Conservation (phyloP, 768 basidiomycete genomes). For the Gymnopilus dilepis region DNA sequence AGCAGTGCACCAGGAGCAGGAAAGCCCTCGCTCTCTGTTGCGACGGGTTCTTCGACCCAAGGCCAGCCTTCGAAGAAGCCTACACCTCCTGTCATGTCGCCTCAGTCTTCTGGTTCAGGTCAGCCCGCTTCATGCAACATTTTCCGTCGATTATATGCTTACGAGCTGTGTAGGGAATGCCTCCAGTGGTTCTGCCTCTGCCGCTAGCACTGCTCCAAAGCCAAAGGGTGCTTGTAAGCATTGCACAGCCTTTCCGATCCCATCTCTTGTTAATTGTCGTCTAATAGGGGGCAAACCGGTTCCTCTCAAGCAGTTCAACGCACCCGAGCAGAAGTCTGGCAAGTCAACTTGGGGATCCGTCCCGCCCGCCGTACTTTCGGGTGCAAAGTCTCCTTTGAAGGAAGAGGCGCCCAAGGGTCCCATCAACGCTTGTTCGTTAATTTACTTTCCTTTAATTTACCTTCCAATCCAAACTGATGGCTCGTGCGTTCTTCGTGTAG, state of each 20-base stretch:
- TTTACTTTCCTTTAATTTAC: not conserved
- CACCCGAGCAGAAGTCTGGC: slow-evolving; percentile 4
- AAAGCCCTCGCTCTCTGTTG: not conserved
- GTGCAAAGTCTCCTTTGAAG: slow-evolving; percentile 15
- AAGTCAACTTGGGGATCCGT: slow-evolving; percentile 13
- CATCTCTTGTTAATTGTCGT: not conserved
- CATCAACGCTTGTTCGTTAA: slow-evolving; percentile 21
- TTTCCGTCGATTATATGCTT: not conserved
- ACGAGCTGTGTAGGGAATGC: not conserved
- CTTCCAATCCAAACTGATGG: not conserved
- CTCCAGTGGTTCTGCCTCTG: not conserved
- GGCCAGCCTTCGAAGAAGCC: not conserved
- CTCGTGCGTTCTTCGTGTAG: not conserved
- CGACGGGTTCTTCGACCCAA: not conserved
- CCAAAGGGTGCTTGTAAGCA: slow-evolving; percentile 7
- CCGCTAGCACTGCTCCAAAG: not conserved
- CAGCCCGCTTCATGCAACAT: not conserved
- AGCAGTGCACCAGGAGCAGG: slow-evolving; percentile 25
- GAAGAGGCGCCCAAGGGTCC: slow-evolving; percentile 12
- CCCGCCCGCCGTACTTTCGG: not conserved
- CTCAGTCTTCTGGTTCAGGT: not conserved
- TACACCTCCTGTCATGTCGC: not conserved
- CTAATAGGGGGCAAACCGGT: slow-evolving; percentile 27
- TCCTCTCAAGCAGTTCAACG: slow-evolving; percentile 19
- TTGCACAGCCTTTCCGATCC: not conserved